phyloP scores from a whole-genome alignment of 768 basidiomycete genomes.

The Auriscalpium microsporum region DNA sequence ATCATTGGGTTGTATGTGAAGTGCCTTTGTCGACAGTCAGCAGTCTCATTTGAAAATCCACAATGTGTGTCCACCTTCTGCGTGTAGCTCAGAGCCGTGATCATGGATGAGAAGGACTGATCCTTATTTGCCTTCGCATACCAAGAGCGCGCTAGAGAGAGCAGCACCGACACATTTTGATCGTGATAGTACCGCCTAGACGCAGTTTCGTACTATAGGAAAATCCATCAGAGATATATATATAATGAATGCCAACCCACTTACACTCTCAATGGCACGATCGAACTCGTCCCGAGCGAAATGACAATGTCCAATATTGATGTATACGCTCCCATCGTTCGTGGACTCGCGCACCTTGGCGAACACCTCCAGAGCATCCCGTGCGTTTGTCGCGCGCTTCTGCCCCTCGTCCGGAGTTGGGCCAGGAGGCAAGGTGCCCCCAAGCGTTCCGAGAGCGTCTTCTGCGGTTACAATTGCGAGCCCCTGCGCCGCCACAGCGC shows the following conservation, averaged over 20 bases:
- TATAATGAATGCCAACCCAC: slow-evolving; percentile 22
- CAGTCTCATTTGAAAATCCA: slow-evolving; percentile 25
- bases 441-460: slow-evolving; percentile 68
- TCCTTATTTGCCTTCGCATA: slow-evolving; percentile 91
- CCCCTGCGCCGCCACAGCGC: slow-evolving; percentile 92
- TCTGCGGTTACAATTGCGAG: slow-evolving; percentile 92
- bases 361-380: slow-evolving; percentile 85
- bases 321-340: slow-evolving; percentile 76
- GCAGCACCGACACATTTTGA: slow-evolving; percentile 64
- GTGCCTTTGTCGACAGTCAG: slow-evolving; percentile 47
- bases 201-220: slow-evolving; percentile 80
- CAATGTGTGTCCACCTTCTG: slow-evolving; percentile 47
- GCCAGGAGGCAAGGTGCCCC: slow-evolving; percentile 40
- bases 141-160: slow-evolving; percentile 89
- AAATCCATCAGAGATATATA: neutral
- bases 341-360: slow-evolving; percentile 85
- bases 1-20: slow-evolving; percentile 78
- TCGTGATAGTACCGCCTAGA: slow-evolving; percentile 68
- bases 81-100: slow-evolving; percentile 74
- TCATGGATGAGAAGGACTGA: slow-evolving; percentile 74
- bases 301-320: slow-evolving; percentile 96
- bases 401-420: slow-evolving; percentile 52
- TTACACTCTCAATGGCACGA: slow-evolving; percentile 88
- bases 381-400: slow-evolving; percentile 60
- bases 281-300: slow-evolving; percentile 92